These are phyloP conservation scores for Gastrodia elata DNA, from an alignment of 106 monocot species.

Conservation along the genomic window DNA sequence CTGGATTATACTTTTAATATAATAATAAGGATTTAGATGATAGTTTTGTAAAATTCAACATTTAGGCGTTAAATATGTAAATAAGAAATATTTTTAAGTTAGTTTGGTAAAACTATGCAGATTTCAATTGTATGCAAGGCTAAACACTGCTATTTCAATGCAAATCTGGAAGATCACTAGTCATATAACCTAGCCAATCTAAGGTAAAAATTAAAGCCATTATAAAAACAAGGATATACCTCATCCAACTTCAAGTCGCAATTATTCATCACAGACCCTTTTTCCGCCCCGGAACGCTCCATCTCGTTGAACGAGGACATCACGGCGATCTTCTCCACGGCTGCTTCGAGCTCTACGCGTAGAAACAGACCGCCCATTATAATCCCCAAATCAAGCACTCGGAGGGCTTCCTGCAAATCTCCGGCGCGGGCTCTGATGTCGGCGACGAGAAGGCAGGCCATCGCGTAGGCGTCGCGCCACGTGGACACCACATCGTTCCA, in stretches of 20 bases:
- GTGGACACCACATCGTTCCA: constrained; percentile 21
- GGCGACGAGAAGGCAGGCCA: constrained; percentile 21
- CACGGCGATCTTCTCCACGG: background rate
- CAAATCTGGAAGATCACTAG: too few species aligned
- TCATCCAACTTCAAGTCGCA: background rate
- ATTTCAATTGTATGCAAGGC: too few species aligned
- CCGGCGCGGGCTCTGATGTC: constrained; percentile 5
- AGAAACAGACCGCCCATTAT: constrained; percentile 20
- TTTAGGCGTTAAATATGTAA: too few species aligned
- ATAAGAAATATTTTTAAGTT: too few species aligned
- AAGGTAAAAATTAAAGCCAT: background rate
- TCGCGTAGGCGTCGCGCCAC: constrained; percentile 22
- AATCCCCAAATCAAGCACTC: constrained; percentile 23
- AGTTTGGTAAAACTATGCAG: too few species aligned
- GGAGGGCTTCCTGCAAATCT: constrained; percentile 14
- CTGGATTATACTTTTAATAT: too few species aligned
- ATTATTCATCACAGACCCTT: background rate
- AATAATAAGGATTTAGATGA: too few species aligned
- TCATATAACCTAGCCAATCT: background rate
- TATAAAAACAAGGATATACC: constrained; percentile 1
- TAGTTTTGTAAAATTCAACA: too few species aligned
- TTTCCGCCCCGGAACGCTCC: background rate
- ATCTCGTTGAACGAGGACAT: background rate
- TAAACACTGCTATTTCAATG: too few species aligned
- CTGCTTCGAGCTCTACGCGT: constrained; percentile 11